Base-by-base conservation (phyloP, 768 basidiomycete genomes). In the Galerina sulciceps region DNA sequence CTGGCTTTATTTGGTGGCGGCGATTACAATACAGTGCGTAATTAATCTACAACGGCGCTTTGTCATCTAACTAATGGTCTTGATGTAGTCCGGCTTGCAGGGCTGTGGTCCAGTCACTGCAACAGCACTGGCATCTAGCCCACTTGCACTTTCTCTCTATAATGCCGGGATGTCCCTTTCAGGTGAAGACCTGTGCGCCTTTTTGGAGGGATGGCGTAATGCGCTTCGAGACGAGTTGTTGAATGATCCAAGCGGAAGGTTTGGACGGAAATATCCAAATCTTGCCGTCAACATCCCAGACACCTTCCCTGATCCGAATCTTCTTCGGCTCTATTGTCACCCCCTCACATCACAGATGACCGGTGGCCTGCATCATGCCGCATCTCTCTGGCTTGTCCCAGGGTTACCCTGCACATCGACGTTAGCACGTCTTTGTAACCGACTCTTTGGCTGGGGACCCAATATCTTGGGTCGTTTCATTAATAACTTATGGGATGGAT, bases 401-500 rank as follows among this genome's bases (percentile, higher is more conserved):
- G 18, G 26, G 3, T 14, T 55, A n/a, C 53, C 53, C 15, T 17
- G 34, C 35, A 55, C 41, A 13, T n/a, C 40, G 17, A 38, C 3
- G 5, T 31, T 55, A 6, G 53, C 42, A 6, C 13, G 13, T 5
- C 44, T 56, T 9, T 56, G 55, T 35, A 18, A 56, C 13, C 15
- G 37, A 14, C 36, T 31, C 6, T 56, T 56, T 37, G 44, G 44
- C 35, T 56, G 55, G 55, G 44, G 46, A 15, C 53, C 37, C 11
- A 18, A 46, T 35, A 46, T 56, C 18, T 17, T 56, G 14, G 34
- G 34, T 6, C 43, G 18, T 10, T 47, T 56, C 6, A 20, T 23
- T 35, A 46, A 15, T 14, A 35, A 47, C 37, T 44, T 56, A n/a
- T 56, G 55, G 55, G 46, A 56, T 17, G 44, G 55, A 9, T 22